Evolutionary conservation across 140 eudicot species (phyloP), one percentile per base, ranked within the genome.

Genomic region (Flaveria floridana): DNA sequence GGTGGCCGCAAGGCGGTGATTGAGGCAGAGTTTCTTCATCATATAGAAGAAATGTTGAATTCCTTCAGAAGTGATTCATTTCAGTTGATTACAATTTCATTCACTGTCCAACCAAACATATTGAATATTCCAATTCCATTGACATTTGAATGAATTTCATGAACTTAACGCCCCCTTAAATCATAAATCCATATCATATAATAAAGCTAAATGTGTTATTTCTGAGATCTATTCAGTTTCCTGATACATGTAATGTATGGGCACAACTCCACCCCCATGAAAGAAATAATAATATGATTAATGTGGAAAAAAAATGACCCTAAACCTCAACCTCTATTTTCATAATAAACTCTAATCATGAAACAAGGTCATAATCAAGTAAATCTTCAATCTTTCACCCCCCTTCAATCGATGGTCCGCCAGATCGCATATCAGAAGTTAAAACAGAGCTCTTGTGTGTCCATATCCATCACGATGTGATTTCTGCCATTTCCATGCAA

Each of bases 401-500:
- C 70, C 51, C 50, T 34, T 15, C 14, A 65, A 30, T 34, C 68
- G n/a, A 28, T n/a, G 18, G 26, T 37, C 26, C 26, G 11, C 30
- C 7, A 41, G 4, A 10, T 39, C 18, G 1, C 4, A 28, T 41
- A 41, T 41, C 4, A 1, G 21, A 47, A 21, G 58, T 34, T 70
- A 80, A 59, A 68, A 68, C 20, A 51, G 12, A 20, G 72, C 26
- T 12, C 50, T 59, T 10, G 23, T 26, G 53, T 67, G 25, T 3
- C 83, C 83, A 12, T 88, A 88, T 20, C 95, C 92, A 12, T 88
- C 84, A 79, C 78, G 80, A 58, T 91, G 90, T 4, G 85, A 78
- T 75, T 82, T 90, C 66, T 90, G 97, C 97, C 97, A 90, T 81
- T 82, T 82, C 97, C 97, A 90, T 8, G 97, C 95, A 19, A 86